Conservation (phyloP, 345 rosid genomes). For the Camelina sativa region DNA sequence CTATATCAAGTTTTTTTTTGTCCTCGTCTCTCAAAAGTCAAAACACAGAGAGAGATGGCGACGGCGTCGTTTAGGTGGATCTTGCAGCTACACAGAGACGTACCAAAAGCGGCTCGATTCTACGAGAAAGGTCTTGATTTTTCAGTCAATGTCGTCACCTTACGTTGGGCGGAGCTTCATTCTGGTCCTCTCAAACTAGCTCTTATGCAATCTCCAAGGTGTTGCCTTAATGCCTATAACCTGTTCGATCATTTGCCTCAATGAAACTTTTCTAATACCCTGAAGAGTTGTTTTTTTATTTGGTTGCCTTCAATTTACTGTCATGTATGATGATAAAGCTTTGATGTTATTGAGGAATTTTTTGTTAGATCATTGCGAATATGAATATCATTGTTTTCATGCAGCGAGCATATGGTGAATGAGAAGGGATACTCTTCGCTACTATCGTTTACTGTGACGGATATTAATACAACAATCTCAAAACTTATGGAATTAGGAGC, state of each 20-base stretch:
- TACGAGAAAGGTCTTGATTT: constrained; percentile 85
- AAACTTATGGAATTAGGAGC: constrained; percentile 89
- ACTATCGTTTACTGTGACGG: constrained; percentile 81
- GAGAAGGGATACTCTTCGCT: constrained; percentile 73
- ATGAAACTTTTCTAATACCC: no score
- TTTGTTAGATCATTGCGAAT: background rate
- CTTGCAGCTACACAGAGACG: constrained; percentile 92
- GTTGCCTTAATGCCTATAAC: constrained; percentile 15
- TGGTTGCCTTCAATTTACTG: background rate
- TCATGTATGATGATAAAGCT: background rate
- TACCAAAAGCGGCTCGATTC: constrained; percentile 84
- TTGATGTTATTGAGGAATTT: background rate
- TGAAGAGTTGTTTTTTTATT: background rate
- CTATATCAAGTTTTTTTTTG: no score
- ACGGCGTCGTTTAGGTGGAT: constrained; percentile 83
- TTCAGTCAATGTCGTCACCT: constrained; percentile 77
- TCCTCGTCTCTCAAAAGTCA: no score
- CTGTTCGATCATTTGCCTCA: constrained; percentile 61
- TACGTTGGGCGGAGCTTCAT: constrained; percentile 93
- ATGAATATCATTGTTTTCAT: constrained; percentile 2
- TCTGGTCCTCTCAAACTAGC: constrained; percentile 86
- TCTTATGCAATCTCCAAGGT: constrained; percentile 79
- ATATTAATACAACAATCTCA: constrained; percentile 71
- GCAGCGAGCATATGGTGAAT: constrained; percentile 56
- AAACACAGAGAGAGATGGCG: constrained; percentile 55